A percentile compares a stretch with the other conserved stretches of the same genome.
Conservation (phyloP, 176 grass and related monocot genomes). For the Carex littledalei region DNA sequence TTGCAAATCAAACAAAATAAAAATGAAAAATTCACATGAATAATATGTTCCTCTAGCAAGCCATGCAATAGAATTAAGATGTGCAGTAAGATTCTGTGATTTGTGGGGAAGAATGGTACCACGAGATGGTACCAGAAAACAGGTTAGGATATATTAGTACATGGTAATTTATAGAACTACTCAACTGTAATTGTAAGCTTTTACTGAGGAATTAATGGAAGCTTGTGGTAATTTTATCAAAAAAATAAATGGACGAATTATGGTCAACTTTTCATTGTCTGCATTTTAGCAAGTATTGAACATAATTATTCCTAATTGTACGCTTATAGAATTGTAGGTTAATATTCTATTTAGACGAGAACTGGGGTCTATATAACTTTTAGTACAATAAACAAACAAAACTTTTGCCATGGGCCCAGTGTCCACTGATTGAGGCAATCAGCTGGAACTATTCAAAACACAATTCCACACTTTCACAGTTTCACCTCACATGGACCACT, state of each 20-base stretch:
- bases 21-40: background rate
- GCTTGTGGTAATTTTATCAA: background rate
- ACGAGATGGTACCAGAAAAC: background rate
- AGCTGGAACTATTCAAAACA: background rate
- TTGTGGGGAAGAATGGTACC: background rate
- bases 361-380: background rate
- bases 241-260: background rate
- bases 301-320: background rate
- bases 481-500: conserved; percentile 1
- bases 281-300: background rate
- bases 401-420: background rate
- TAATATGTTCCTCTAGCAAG: background rate
- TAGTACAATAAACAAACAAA: background rate
- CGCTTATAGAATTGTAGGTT: background rate
- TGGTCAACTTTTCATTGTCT: background rate
- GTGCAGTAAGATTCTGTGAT: background rate
- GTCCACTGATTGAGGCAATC: conserved; percentile 6
- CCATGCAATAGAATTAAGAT: background rate
- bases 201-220: background rate
- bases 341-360: background rate
- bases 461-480: background rate
- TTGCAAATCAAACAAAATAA: background rate
- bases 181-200: background rate
- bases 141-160: background rate
- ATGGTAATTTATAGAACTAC: background rate